phyloP scores from a whole-genome alignment of 352 stramenopile genomes.

The Phytophthora capsici region DNA sequence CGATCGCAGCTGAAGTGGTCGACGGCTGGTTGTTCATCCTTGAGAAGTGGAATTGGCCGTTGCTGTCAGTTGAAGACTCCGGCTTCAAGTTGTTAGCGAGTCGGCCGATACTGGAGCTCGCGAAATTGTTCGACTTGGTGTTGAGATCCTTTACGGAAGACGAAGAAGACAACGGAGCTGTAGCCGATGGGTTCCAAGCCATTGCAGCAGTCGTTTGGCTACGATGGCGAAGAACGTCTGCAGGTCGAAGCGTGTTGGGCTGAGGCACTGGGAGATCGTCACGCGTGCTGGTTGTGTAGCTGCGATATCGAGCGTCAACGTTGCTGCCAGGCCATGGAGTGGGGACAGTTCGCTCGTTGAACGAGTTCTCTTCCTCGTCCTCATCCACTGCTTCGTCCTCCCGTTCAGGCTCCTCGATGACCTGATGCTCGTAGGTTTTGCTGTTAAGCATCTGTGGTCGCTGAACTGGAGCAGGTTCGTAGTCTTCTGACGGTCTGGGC shows the following conservation, averaged over 20 bases:
- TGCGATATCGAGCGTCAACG: conserved; percentile 26
- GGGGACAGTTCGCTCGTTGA: conserved; percentile 5
- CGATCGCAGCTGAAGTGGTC: conserved; percentile 30
- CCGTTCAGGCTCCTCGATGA: conserved; percentile 24
- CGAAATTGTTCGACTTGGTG: conserved; percentile 21
- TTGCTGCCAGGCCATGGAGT: conserved; percentile 23
- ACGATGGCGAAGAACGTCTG: conserved; percentile 40
- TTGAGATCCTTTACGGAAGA: conserved; percentile 10
- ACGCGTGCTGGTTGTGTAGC: conserved; percentile 21
- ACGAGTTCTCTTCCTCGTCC: conserved; percentile 14
- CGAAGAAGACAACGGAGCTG: conserved; percentile 20
- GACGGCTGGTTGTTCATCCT: conserved; percentile 27
- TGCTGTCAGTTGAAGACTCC: conserved; percentile 4
- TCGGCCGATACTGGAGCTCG: conserved; percentile 21
- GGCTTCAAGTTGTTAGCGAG: conserved; percentile 4
- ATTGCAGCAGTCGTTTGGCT: conserved; percentile 30
- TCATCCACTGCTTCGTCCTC: conserved; percentile 6
- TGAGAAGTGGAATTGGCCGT: conserved; percentile 28
- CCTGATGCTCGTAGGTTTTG: conserved; percentile 26
- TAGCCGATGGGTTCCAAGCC: conserved; percentile 31
- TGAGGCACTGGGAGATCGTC: conserved; percentile 18
- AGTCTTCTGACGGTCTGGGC: conserved; percentile 32
- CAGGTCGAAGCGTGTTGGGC: conserved; percentile 23
- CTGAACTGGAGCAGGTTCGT: conserved; percentile 20
- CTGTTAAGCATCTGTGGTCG: conserved; percentile 4